A percentile compares a stretch with the other conserved stretches of the same genome.
Conservation (phyloP, 495 filamentous ascomycete genomes). For the Penicillium herquei region DNA sequence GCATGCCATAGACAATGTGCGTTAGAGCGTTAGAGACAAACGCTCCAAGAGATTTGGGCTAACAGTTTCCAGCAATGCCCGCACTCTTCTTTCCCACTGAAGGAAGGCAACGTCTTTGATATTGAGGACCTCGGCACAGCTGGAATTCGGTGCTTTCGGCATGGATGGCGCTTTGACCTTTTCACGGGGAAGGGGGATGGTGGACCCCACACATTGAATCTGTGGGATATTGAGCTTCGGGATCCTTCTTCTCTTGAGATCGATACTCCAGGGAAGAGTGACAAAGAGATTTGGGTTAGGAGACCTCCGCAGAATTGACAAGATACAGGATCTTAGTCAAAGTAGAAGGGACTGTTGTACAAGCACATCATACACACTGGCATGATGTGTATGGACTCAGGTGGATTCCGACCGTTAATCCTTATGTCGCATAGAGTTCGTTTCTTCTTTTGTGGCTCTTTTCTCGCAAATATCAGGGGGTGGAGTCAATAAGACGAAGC, state of each 20-base stretch:
- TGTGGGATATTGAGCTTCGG: slow-evolving; percentile 50
- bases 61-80: slow-evolving; percentile 41
- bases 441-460: no score
- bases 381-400: no score
- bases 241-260: slow-evolving; percentile 6
- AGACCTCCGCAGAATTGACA: background rate
- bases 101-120: slow-evolving; percentile 46
- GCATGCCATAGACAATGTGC: slow-evolving; percentile 51
- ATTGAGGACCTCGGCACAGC: slow-evolving; percentile 52
- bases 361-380: no score
- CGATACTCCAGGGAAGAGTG: slow-evolving; percentile 4
- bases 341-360: background rate
- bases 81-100: slow-evolving; percentile 49
- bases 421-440: no score
- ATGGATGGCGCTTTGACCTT: slow-evolving; percentile 54
- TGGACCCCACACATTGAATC: slow-evolving; percentile 41
- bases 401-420: no score
- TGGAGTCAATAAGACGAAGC: no score
- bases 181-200: slow-evolving; percentile 44
- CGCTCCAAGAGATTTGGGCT: background rate
- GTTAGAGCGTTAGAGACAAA: no score
- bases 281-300: slow-evolving; percentile 47
- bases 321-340: no score
- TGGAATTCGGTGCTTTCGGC: slow-evolving; percentile 49
- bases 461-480: no score